These are phyloP conservation scores for Emmonsia crescens DNA, from an alignment of 2,329 filamentous ascomycete genomes.

Conservation along the genomic window DNA sequence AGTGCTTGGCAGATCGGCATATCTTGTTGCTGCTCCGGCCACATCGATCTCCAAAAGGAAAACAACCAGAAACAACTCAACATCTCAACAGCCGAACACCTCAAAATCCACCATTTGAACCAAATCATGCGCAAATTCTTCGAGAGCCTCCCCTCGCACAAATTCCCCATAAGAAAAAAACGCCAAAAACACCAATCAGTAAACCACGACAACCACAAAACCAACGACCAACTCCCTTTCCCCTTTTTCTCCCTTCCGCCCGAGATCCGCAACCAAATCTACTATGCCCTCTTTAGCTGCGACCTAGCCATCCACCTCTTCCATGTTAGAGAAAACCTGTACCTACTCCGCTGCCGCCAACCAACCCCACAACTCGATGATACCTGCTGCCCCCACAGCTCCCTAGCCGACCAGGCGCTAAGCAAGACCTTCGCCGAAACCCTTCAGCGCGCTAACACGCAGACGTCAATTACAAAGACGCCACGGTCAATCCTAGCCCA, in stretches of 20 bases:
- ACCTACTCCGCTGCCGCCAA: slow-evolving; percentile 24
- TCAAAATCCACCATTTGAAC: neutral
- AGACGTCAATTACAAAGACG: neutral
- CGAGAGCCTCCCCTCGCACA: neutral
- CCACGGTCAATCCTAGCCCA: neutral
- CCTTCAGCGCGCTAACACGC: neutral
- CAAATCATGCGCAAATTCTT: neutral
- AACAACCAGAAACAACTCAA: neutral
- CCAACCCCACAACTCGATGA: slow-evolving; percentile 15
- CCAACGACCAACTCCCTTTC: slow-evolving; percentile 1
- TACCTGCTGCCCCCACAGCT: slow-evolving; percentile 23
- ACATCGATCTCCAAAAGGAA: neutral
- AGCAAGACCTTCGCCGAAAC: slow-evolving; percentile 16
- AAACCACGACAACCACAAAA: neutral
- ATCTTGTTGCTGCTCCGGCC: neutral
- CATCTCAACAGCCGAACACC: neutral
- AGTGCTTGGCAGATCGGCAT: neutral
- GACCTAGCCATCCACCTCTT: slow-evolving; percentile 27
- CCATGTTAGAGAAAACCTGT: slow-evolving; percentile 25
- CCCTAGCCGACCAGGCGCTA: slow-evolving; percentile 22
- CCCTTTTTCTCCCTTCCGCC: slow-evolving; percentile 18
- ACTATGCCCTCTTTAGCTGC: slow-evolving; percentile 25
- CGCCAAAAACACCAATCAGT: neutral
- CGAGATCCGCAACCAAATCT: slow-evolving; percentile 31
- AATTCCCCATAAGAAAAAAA: neutral